Base-by-base conservation (phyloP, 495 filamentous ascomycete species). In the Podospora conica region DNA sequence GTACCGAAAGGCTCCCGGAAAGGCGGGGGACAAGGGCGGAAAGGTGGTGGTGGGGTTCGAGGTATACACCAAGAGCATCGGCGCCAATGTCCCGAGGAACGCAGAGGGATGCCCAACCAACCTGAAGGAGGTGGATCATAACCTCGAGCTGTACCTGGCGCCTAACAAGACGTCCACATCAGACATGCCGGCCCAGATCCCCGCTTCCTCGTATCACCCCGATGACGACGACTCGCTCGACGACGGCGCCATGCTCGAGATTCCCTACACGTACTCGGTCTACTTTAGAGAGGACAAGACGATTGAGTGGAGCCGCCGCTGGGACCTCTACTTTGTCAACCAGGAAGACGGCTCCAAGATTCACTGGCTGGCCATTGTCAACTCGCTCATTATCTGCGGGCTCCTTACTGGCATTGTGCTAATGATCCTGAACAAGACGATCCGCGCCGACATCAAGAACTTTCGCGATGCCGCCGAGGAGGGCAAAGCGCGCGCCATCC, bases 251-350 rank as follows among this genome's bases (percentile, higher is more conserved):
- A 91, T 82, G 1, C 76, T 97, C 66, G 87, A 85, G 24, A 89
- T 96, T 63, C 92, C 93, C 0, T 96, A 95, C 76, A 91, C 91
- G 3, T 97, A 96, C 75, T 94, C 92, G 24, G 90, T 97, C 9
- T 96, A 94, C 77, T 97, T 92, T 77, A 86, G 91, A 60, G 91
- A 96, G 74, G 92, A 96, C 61, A 83, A 87, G 21, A 84, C 82
- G 54, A 82, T 96, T 63, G 92, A 96, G 64, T 97, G 93, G 93
- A 82, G 82, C 56, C 90, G 87, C 66, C 86, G 93, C 57, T 97
- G 93, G 93, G 92, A 96, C 70, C 79, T 96, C 27, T 97, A 96
- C 71, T 96, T 97, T 76, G 91, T 90, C 61, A 93, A 96, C 73
- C 91, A 94, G 73, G 90, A 92, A 63, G 91, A 93, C 61, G 90